Evolutionary conservation across 768 basidiomycete species (phyloP).

Genomic region (Suillus occidentalis): DNA sequence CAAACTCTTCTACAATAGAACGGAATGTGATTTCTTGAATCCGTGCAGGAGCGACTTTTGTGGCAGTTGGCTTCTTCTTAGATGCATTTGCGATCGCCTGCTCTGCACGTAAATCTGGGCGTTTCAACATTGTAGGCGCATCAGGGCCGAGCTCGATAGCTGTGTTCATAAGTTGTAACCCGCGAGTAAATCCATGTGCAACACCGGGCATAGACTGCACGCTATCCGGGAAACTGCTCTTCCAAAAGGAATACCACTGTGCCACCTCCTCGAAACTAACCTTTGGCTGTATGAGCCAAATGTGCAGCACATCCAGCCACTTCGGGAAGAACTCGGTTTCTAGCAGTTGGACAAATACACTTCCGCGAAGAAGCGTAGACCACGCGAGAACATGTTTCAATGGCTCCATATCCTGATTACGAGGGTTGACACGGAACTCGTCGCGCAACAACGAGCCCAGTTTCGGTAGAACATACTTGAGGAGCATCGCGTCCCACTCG

Average conservation of each 20-base stretch:
- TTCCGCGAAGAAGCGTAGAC: constrained; percentile 68
- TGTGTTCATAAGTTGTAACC: constrained; percentile 91
- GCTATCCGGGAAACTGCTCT: constrained; percentile 66
- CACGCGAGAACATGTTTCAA: constrained; percentile 77
- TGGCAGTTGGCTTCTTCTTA: constrained; percentile 29
- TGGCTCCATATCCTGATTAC: constrained; percentile 84
- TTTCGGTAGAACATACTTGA: constrained; percentile 92
- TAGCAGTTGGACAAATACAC: constrained; percentile 80
- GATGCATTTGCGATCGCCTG: constrained; percentile 28
- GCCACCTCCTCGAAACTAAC: constrained; percentile 92
- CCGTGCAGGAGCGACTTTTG: constrained; percentile 45
- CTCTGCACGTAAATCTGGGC: constrained; percentile 65
- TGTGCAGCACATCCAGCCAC: constrained; percentile 88
- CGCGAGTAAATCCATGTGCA: constrained; percentile 79
- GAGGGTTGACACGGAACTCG: constrained; percentile 88
- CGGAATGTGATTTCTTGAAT: constrained; percentile 89
- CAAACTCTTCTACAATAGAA: constrained; percentile 88
- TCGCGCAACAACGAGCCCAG: constrained; percentile 79
- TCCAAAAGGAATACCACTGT: constrained; percentile 94
- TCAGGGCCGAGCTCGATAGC: constrained; percentile 85
- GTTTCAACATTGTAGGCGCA: constrained; percentile 64
- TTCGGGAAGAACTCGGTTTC: constrained; percentile 96
- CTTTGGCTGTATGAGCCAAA: constrained; percentile 90
- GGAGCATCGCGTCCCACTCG: constrained; percentile 90
- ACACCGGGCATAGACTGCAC: constrained; percentile 68